A percentile compares a stretch with the other conserved stretches of the same genome.
phyloP scores from a whole-genome alignment of 345 rosid species.

The Gossypium ekmanianum region DNA sequence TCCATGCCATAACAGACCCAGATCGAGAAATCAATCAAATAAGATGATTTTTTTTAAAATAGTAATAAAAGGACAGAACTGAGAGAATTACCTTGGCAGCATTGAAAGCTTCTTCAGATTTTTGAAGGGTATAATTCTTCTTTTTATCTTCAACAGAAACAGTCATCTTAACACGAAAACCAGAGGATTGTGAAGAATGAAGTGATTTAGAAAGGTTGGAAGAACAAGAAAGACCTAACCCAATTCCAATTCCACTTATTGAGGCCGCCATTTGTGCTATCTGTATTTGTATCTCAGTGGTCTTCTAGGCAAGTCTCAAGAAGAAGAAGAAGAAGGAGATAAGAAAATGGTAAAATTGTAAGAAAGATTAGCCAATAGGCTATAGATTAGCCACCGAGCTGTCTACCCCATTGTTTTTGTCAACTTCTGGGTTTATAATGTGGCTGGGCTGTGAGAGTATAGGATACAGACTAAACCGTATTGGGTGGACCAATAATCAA shows the following conservation, averaged over 20 bases:
- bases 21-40: slow-evolving; percentile 6
- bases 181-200: slow-evolving; percentile 31
- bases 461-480: neutral
- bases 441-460: neutral
- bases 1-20: neutral
- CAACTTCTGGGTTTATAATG: too few species aligned
- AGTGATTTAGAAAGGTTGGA: slow-evolving; percentile 26
- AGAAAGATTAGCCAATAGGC: slow-evolving; percentile 4
- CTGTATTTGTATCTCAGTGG: neutral
- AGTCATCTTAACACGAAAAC: slow-evolving; percentile 47
- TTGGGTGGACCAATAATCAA: neutral
- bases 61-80: neutral
- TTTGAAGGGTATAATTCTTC: slow-evolving; percentile 59
- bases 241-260: slow-evolving; percentile 46
- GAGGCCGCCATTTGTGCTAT: slow-evolving; percentile 39
- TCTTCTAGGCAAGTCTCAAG: neutral
- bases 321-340: slow-evolving; percentile 19
- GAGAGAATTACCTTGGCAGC: slow-evolving; percentile 58
- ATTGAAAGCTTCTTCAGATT: slow-evolving; percentile 84
- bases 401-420: too few species aligned
- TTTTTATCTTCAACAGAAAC: slow-evolving; percentile 63
- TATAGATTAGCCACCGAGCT: too few species aligned
- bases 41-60: neutral
- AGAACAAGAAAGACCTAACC: slow-evolving; percentile 46
- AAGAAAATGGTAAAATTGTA: slow-evolving; percentile 7